These are phyloP conservation scores for Chlorella vulgaris DNA, from an alignment of 139 green algal species.

Conservation along the genomic window DNA sequence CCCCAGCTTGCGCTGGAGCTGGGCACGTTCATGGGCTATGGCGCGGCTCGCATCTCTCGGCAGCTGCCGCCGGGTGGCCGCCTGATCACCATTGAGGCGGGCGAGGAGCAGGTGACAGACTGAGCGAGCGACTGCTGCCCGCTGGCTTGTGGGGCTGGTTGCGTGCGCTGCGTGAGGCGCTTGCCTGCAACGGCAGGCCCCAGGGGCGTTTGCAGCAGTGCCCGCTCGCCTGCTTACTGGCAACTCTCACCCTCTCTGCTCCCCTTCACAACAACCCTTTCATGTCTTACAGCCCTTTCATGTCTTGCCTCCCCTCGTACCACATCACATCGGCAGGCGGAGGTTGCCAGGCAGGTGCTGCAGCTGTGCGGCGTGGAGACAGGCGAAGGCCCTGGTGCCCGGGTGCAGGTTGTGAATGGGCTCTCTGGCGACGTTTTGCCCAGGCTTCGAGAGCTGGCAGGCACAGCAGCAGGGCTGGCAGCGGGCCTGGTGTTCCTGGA, in stretches of 20 bases:
- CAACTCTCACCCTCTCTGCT: no score
- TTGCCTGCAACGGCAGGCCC: no score
- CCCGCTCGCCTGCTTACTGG: no score
- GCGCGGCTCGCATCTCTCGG: constrained; percentile 8
- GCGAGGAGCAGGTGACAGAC: constrained; percentile 20
- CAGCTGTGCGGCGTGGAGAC: neutral
- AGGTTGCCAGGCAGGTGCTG: constrained; percentile 4
- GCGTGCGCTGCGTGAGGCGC: no score
- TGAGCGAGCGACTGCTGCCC: neutral
- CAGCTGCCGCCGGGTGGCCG: constrained; percentile 28
- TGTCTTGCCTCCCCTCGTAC: neutral
- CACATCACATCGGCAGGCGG: neutral
- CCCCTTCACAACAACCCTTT: neutral
- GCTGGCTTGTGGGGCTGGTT: neutral
- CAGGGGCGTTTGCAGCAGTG: no score
- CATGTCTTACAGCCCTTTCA: neutral
- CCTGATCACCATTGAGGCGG: constrained; percentile 17
- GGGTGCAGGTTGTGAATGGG: neutral
- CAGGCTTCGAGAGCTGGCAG: neutral
- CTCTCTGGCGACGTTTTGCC: neutral
- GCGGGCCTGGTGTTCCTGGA: constrained; percentile 12
- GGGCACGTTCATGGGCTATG: constrained; percentile 43
- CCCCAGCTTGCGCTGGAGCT: constrained; percentile 38
- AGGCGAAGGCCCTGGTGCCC: neutral
- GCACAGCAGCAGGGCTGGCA: neutral